Base-by-base conservation (phyloP, 2,329 filamentous ascomycete genomes). In the Endocalyx cinctus region DNA sequence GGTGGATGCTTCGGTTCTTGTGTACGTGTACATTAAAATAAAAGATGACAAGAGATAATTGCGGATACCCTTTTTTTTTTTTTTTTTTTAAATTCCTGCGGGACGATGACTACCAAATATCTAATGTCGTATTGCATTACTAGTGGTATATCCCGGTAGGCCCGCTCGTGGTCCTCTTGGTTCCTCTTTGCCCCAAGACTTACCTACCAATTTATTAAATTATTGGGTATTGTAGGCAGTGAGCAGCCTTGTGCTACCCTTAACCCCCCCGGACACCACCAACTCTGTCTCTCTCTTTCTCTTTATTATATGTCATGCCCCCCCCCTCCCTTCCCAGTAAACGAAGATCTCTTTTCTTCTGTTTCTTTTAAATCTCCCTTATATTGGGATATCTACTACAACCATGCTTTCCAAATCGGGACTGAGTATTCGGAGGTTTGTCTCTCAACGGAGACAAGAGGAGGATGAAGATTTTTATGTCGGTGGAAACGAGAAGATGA, bases 401-500 rank as follows among this genome's bases (percentile, higher is more conserved):
- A 62, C 35, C 37, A 69, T 66, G 56, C 37, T 48, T 27, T 64
- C 65, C 35, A 61, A 57, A 42, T 55, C 62, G 29, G 53, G 52
- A 41, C 62, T 67, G 49, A 66, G 51, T 48, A 67, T 70, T 43
- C 62, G 66, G 39, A 61, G 58, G 50, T 52, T 69, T 17, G 61
- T 68, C 39, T 55, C 58, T 20, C 56, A 59, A 32, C 47, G 57
- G 33, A 46, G 51, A 34, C 43, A 50, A 14, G 37, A 46, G 25
- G 39, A 32, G 37, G 38, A 43, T 29, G 43, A 48, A 17, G 32
- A 35, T 15, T 13, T 13, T 6, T 17, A 25, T 14, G 29, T 26
- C 8, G 19, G 14, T 27, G 27, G 14, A 11, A 27, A 33, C 20
- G 38, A 34, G 27, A 34, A n/a, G n/a, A n/a, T n/a, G n/a, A n/a